Evolutionary conservation across 805 yeast species (phyloP), one percentile per base, ranked within the genome.

Genomic region (Metschnikowia dekortorum): DNA sequence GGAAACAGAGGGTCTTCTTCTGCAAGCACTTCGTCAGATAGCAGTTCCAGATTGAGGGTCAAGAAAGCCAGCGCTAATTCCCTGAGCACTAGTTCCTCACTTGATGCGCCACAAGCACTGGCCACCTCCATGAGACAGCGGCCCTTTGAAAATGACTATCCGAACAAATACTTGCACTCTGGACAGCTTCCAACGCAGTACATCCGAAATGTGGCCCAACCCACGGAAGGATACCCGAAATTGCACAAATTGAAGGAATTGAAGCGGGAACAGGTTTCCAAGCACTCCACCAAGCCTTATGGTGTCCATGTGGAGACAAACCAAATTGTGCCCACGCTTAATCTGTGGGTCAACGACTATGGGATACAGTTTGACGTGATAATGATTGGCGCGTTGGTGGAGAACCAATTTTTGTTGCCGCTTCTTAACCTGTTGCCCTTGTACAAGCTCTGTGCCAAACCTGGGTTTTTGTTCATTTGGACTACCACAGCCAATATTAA

Each of bases 401-500:
- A 87, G 55, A 83, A 85, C 60, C 90, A 84, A 60, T 77, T 86
- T 48, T 71, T 87, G 16, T 74, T 80, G 40, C 86, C 88, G 0
- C 59, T 84, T 2, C 69, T 91, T 26, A 68, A 78, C 1, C 79
- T 78, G 55, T 68, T 90, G 41, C 96, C 96, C 0, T 71, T 91
- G 5, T 84, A 82, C 54, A 82, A 75, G 59, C 69, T 91, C 32
- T 82, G 94, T 49, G 79, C 96, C 1, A 85, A 85, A 55, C 97
- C 97, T 0, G 96, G 96, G 0, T 84, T 89, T 53, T 63, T 90
- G 28, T 89, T 87, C 61, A 78, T 91, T 47, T 91, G 97, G 97
- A 87, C 95, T 0, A 84, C 94, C 8, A 81, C 89, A 6, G 79
- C 81, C 49, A 82, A 85, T 61, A 82, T 89, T 47, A 75, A 79